These are phyloP conservation scores for Isoetes engelmannii DNA, from an alignment of 83 land plant species.

Conservation along the genomic window DNA sequence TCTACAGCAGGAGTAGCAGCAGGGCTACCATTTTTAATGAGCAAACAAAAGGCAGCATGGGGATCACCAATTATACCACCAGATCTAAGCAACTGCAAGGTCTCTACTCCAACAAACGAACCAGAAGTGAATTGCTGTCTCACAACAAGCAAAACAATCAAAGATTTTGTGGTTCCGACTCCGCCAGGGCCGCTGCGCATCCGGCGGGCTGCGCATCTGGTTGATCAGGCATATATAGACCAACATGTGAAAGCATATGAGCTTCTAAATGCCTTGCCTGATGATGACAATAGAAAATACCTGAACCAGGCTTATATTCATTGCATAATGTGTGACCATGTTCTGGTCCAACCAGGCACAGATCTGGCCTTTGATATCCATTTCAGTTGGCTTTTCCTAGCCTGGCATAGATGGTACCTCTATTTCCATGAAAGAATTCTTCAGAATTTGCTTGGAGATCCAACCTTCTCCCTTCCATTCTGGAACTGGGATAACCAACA, in stretches of 20 bases:
- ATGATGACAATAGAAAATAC: conserved; percentile 9
- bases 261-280: conserved; percentile 15
- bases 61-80: too few relatives aligned
- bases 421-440: conserved; percentile 30
- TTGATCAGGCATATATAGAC: conserved; percentile 7
- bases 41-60: too few relatives aligned
- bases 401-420: conserved; percentile 27
- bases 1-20: too few relatives aligned
- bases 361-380: conserved; percentile 12
- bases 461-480: conserved; percentile 18
- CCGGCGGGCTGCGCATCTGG: conserved; percentile 8
- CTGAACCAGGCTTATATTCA: background rate
- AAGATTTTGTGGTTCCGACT: conserved; percentile 1
- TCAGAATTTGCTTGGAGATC: conserved; percentile 16
- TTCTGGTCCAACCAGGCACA: background rate
- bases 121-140: too few relatives aligned
- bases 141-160: background rate
- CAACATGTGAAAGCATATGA: conserved; percentile 6
- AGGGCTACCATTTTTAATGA: too few relatives aligned
- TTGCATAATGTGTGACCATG: conserved; percentile 9
- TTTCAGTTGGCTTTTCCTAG: conserved; percentile 17
- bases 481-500: conserved; percentile 17
- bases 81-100: too few relatives aligned
- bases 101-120: too few relatives aligned
- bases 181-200: background rate